Base-by-base conservation (phyloP, 768 basidiomycete species). In the Collybia nuda region DNA sequence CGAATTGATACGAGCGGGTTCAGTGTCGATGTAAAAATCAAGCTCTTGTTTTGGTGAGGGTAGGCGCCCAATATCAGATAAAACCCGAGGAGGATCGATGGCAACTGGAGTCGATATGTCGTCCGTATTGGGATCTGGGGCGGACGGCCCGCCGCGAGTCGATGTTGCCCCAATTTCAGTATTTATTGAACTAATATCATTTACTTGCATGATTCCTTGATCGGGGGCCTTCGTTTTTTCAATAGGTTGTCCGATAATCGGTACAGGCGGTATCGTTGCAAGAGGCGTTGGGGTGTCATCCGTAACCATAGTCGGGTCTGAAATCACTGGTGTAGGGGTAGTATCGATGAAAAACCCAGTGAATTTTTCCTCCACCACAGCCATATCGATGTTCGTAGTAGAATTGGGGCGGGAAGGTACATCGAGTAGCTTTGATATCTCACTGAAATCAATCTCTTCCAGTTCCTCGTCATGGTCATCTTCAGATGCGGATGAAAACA, bases 371-470 rank as follows among this genome's bases (percentile, higher is more conserved):
- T 73, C 67, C 4, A 66, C 55, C 3, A 50, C 46, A 15, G 54
- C 57, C 6, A 54, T 40, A 17, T 48, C 60, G 21, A 52, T 38
- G 17, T 49, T 54, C 40, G 44, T 5, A 23, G 52, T 50, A 22
- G 48, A 35, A 6, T 55, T 56, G n/a, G 58, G 51, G 11, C 52
- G 48, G 21, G 56, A 29, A 3, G 60, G 56, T 6, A 59, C 56
- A 58, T 71, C 70, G 26, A 74, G 64, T 2, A 88, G 47, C 51
- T 69, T 72, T 1, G 66, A 79, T 38, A 85, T 58, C 42, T 89
- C 85, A 14, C 75, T 72, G 56, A 89, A 90, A 58, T 91, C 84
- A 12, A 90, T 72, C 58, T 82, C 82, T 60, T 81, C 77, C 21
- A 85, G 62, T 15, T 77, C 73, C 14, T 63, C 61, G 3, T 61